These are phyloP conservation scores for Camellia granthamiana DNA, from an alignment of 148 eudicot species.

Conservation along the genomic window DNA sequence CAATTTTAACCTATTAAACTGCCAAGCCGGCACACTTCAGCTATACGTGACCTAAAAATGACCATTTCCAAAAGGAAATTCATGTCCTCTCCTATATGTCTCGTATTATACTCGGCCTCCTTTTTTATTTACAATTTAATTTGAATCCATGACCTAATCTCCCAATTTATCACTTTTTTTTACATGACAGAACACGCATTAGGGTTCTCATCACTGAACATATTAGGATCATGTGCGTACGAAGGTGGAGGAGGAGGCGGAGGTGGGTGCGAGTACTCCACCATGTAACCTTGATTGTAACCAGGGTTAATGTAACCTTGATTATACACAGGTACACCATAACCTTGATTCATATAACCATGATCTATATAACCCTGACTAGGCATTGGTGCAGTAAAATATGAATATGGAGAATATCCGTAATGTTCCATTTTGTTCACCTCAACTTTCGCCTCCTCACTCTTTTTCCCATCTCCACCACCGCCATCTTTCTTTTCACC, in stretches of 20 bases:
- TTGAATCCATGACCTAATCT: background rate
- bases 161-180: background rate
- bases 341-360: background rate
- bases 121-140: background rate
- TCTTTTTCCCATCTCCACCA: background rate
- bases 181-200: slow-evolving; percentile 14
- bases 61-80: background rate
- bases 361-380: slow-evolving; percentile 1
- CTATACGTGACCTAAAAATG: background rate
- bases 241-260: slow-evolving; percentile 4
- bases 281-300: background rate
- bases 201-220: slow-evolving; percentile 16
- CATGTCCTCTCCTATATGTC: background rate
- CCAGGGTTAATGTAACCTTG: background rate
- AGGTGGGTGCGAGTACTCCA: slow-evolving; percentile 9
- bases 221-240: background rate
- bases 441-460: slow-evolving; percentile 6
- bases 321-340: background rate
- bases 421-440: slow-evolving; percentile 15
- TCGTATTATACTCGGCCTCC: background rate
- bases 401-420: background rate
- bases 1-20: background rate
- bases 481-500: background rate
- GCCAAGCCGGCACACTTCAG: background rate
- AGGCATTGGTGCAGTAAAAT: background rate